Percentiles rank a stretch among this genome's conserved stretches.
Conservation (phyloP, 768 basidiomycete species). For the Boletales sp. region DNA sequence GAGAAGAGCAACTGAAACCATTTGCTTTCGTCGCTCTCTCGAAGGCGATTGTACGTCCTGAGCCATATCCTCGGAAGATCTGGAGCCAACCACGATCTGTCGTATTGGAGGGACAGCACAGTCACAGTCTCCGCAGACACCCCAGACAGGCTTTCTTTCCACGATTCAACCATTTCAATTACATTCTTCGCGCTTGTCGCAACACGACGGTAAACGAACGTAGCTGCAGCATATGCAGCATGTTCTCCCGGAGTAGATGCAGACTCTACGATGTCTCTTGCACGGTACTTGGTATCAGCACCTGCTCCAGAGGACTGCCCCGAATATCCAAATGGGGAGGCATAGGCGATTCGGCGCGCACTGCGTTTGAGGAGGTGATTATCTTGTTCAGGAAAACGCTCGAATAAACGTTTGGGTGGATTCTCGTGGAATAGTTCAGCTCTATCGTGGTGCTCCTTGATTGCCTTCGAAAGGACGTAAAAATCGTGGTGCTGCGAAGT, state of each 20-base stretch:
- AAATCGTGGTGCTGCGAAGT: slow-evolving; percentile 31
- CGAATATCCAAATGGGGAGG: background rate
- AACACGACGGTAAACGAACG: slow-evolving; percentile 1
- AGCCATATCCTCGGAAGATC: slow-evolving; percentile 20
- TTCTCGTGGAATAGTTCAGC: slow-evolving; percentile 9
- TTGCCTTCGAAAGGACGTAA: slow-evolving; percentile 18
- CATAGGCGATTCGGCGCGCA: background rate
- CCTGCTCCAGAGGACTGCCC: background rate
- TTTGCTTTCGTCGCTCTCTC: slow-evolving; percentile 3
- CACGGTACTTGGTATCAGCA: slow-evolving; percentile 4
- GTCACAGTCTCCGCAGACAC: too few species aligned
- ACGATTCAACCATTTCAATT: slow-evolving; percentile 5
- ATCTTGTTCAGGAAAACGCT: background rate
- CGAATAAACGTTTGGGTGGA: background rate
- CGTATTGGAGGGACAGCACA: slow-evolving; percentile 14
- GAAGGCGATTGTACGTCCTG: slow-evolving; percentile 23
- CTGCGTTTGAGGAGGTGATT: slow-evolving; percentile 12
- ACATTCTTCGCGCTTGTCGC: background rate
- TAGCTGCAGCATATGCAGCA: slow-evolving; percentile 9
- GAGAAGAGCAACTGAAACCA: slow-evolving; percentile 25
- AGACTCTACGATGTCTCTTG: background rate
- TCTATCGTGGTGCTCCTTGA: slow-evolving; percentile 23
- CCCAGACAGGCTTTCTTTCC: background rate
- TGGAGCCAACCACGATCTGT: slow-evolving; percentile 23
- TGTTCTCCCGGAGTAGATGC: background rate